Base-by-base conservation (phyloP, 2,329 filamentous ascomycete species). In the Aspergillus aculeatus region DNA sequence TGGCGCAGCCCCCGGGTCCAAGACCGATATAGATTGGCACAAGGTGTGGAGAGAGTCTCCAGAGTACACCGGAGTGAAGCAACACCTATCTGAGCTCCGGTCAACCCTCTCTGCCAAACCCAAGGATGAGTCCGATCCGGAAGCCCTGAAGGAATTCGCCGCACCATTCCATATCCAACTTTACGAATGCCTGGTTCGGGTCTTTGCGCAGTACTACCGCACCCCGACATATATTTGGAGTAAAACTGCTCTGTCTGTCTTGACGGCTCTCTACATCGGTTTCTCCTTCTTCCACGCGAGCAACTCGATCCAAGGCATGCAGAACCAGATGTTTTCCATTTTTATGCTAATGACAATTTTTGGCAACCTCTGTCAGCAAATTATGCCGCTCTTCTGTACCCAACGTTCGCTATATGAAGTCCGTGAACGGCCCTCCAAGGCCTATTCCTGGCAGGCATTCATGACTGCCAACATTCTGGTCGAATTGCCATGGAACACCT, bases 201-300 rank as follows among this genome's bases (percentile, higher is more conserved):
- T 94, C 29, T 94, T 95, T 80, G 84, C 92, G 72, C 92, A 96
- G 74, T 95, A 95, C 82, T 96, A 92, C 91, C 89, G 92, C 61
- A 92, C 89, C 0, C 92, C 92, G 0, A 84, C 86, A 7, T 96
- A 96, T 79, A 93, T 96, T 75, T 96, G 93, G 79, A 87, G 89
- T 68, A 96, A 96, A 81, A 73, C 82, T 0, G 80, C 83, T 3
- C 86, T 96, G 14, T 91, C 87, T 70, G 78, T 83, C 23, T 75
- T 86, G 14, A 82, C 82, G 64, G 81, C 87, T 3, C 82, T 95
- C 14, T 95, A 94, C 74, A 90, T 96, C 69, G 91, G 91, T 47
- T 92, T 93, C 75, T 88, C 89, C 61, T 93, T 95, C 78, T 91
- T 86, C 82, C 83, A 86, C 23, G 88, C 90, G 1, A 82, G 85